phyloP scores from a whole-genome alignment of 148 eudicot species.

The Vaccinium macrocarpon region DNA sequence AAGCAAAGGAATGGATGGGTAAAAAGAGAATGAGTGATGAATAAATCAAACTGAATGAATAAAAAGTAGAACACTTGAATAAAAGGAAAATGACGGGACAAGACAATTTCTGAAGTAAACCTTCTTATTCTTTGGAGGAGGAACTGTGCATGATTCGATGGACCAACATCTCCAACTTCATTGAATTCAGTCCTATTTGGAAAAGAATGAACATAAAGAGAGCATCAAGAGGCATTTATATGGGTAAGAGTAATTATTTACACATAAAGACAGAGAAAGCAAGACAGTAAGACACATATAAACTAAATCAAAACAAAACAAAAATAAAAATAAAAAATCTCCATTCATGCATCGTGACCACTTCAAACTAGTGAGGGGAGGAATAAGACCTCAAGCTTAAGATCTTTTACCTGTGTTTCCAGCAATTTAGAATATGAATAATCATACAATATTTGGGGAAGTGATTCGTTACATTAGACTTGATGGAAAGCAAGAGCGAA shows the following conservation, averaged over 20 bases:
- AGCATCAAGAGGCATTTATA: not conserved
- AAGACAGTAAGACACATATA: not conserved
- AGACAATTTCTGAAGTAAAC: constrained; percentile 22
- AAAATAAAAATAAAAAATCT: not conserved
- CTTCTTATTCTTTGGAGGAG: constrained; percentile 32
- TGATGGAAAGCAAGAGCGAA: not conserved
- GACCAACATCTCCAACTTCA: constrained; percentile 20
- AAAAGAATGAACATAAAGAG: not conserved
- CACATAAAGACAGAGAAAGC: not conserved
- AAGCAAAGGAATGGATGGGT: not conserved
- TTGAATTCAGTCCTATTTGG: constrained; percentile 23
- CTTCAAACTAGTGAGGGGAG: not conserved
- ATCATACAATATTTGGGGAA: not conserved
- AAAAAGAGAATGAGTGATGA: not conserved
- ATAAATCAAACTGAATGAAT: not conserved
- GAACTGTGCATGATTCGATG: constrained; percentile 26
- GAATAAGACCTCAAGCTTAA: not conserved
- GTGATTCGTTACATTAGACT: not conserved
- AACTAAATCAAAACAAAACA: not conserved
- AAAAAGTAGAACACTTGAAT: not conserved
- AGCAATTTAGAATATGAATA: not conserved
- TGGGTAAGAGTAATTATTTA: not conserved
- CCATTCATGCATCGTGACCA: not conserved
- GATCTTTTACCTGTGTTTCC: not conserved
- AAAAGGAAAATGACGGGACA: not conserved